Percentiles rank a stretch among this genome's conserved stretches.
Conservation (phyloP, 1,284 basidiomycete genomes). For the Marasmius fiardii region DNA sequence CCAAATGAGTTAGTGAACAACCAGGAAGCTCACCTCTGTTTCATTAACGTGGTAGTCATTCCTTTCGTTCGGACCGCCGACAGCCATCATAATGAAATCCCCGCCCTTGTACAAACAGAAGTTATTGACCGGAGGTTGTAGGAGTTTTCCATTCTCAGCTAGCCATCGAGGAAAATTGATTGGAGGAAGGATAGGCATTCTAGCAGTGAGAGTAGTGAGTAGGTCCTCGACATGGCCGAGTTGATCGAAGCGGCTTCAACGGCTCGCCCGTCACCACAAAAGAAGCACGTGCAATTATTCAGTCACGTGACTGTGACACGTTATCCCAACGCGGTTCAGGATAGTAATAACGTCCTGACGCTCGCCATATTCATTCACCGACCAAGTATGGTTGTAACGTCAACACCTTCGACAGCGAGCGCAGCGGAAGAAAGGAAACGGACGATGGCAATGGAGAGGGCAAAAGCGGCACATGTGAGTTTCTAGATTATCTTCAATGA, state of each 20-base stretch:
- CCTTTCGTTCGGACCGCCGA: conserved; percentile 90
- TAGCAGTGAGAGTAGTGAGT: neutral
- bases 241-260: conserved; percentile 8
- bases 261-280: no score
- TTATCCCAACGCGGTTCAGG: no score
- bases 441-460: conserved; percentile 51
- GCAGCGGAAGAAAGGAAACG: conserved; percentile 36
- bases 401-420: neutral
- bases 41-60: conserved; percentile 94
- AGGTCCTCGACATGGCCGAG: no score
- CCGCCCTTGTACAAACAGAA: conserved; percentile 83
- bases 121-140: conserved; percentile 90
- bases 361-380: no score
- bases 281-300: neutral
- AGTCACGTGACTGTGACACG: neutral
- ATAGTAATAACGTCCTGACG: no score
- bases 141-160: conserved; percentile 68
- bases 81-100: conserved; percentile 88
- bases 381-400: no score
- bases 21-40: conserved; percentile 59
- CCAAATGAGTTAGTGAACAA: neutral
- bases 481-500: neutral
- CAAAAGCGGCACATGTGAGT: conserved; percentile 62
- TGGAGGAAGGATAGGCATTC: conserved; percentile 67
- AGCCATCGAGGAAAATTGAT: conserved; percentile 89